phyloP scores from a whole-genome alignment of 257 asterid genomes.

The Fraxinus pennsylvanica region DNA sequence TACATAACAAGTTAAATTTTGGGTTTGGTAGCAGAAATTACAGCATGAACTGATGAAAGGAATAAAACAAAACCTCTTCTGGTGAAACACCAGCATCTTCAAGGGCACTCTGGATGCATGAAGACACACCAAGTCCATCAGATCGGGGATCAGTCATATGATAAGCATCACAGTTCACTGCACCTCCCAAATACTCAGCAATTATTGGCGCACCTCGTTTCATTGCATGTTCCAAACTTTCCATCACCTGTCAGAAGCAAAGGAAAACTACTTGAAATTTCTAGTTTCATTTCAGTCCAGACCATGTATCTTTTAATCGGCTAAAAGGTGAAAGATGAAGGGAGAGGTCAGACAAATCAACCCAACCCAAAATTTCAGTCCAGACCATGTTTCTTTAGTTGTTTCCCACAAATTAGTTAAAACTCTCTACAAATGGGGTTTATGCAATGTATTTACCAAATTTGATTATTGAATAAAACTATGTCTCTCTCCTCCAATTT shows the following conservation, averaged over 20 bases:
- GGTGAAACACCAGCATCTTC: conserved; percentile 90
- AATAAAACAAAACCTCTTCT: conserved; percentile 69
- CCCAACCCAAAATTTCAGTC: too few relatives aligned
- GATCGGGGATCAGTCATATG: conserved; percentile 98
- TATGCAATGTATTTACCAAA: too few relatives aligned
- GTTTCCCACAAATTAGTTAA: too few relatives aligned
- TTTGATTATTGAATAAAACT: too few relatives aligned
- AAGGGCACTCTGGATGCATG: conserved; percentile 77
- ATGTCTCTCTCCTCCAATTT: too few relatives aligned
- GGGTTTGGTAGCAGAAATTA: not conserved
- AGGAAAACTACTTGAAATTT: conserved; percentile 4
- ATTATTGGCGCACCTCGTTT: conserved; percentile 90
- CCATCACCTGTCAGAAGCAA: conserved; percentile 72
- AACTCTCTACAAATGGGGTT: too few relatives aligned
- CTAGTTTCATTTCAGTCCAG: conserved; percentile 8
- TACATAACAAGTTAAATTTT: too few relatives aligned
- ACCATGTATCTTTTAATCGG: not conserved
- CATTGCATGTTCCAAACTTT: conserved; percentile 96
- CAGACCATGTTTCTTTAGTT: too few relatives aligned
- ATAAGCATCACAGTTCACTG: conserved; percentile 90
- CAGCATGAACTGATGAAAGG: not conserved
- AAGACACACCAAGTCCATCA: conserved; percentile 96
- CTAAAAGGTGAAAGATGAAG: not conserved
- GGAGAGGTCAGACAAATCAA: not conserved
- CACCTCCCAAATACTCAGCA: conserved; percentile 96